A percentile compares a stretch with the other conserved stretches of the same genome.
phyloP scores from a whole-genome alignment of 331 rosid genomes.

The Prunus yedoensis region DNA sequence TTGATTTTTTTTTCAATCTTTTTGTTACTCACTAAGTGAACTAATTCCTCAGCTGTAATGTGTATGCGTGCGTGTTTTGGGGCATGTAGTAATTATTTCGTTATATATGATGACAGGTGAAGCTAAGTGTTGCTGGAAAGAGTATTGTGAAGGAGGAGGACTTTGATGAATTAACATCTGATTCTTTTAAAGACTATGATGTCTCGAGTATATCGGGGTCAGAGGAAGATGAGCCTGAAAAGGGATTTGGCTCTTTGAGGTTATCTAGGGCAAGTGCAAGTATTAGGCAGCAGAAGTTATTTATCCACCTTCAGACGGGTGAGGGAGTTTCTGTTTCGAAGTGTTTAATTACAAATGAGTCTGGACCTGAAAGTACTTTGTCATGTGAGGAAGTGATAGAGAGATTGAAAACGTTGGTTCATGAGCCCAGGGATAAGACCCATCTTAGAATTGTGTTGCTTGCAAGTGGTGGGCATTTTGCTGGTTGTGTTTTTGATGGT shows the following conservation, averaged over 20 bases:
- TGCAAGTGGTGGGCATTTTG: conserved; percentile 94
- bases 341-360: conserved; percentile 63
- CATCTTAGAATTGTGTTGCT: conserved; percentile 73
- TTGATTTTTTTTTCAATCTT: neutral
- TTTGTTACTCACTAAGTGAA: neutral
- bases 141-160: conserved; percentile 87
- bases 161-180: conserved; percentile 79
- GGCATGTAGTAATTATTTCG: conserved; percentile 1
- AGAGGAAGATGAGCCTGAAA: conserved; percentile 65
- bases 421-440: conserved; percentile 65
- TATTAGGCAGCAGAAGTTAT: conserved; percentile 58
- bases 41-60: neutral
- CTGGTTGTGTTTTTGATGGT: conserved; percentile 90
- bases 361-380: conserved; percentile 5
- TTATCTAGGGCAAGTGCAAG: conserved; percentile 38
- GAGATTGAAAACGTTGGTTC: conserved; percentile 53
- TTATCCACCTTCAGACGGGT: conserved; percentile 57
- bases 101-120: conserved; percentile 57
- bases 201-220: conserved; percentile 97
- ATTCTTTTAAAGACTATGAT: conserved; percentile 77
- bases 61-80: neutral
- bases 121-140: conserved; percentile 85
- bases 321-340: conserved; percentile 78
- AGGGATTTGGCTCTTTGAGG: conserved; percentile 32
- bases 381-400: conserved; percentile 41